Evolutionary conservation across 345 rosid genomes (phyloP).

Genomic region (Iberis pinnata): DNA sequence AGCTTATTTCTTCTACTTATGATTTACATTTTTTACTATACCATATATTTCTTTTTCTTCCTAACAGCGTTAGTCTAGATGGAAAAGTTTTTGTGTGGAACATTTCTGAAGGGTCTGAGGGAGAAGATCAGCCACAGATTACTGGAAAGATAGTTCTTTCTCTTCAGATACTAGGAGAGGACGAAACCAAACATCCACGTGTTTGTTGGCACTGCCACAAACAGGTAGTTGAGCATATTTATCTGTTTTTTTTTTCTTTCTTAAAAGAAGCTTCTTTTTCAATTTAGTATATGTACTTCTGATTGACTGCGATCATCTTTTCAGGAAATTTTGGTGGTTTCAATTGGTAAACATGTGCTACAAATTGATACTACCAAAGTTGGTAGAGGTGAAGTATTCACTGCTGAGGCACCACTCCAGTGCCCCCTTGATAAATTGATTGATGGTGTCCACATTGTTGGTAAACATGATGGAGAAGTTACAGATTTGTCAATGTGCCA

Average conservation of each 20-base stretch:
- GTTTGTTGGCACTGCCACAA: slow-evolving; percentile 95
- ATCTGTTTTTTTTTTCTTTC: slow-evolving; percentile 2
- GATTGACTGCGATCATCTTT: slow-evolving; percentile 6
- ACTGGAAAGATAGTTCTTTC: slow-evolving; percentile 54
- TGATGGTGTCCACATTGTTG: slow-evolving; percentile 75
- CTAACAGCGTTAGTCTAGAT: slow-evolving; percentile 64
- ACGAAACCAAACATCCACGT: slow-evolving; percentile 56
- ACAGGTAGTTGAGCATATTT: slow-evolving; percentile 61
- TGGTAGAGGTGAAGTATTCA: slow-evolving; percentile 49
- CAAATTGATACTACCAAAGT: slow-evolving; percentile 70
- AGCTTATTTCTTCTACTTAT: slow-evolving; percentile 3
- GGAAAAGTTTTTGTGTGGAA: slow-evolving; percentile 73
- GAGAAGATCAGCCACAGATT: slow-evolving; percentile 63
- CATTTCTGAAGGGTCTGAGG: slow-evolving; percentile 71
- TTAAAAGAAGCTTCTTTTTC: too few species aligned
- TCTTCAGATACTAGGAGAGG: slow-evolving; percentile 54
- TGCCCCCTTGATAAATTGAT: slow-evolving; percentile 58
- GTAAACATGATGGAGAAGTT: slow-evolving; percentile 84
- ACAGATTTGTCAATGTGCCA: slow-evolving; percentile 97
- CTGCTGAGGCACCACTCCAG: slow-evolving; percentile 67
- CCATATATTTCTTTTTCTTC: slow-evolving; percentile 5
- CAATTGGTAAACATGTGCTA: slow-evolving; percentile 61
- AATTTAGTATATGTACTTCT: slow-evolving; percentile 7
- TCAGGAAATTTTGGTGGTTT: slow-evolving; percentile 82
- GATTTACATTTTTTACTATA: neutral